A percentile compares a stretch with the other conserved stretches of the same genome.
phyloP scores from a whole-genome alignment of 805 yeast species.

The Lachancea kluyveri region DNA sequence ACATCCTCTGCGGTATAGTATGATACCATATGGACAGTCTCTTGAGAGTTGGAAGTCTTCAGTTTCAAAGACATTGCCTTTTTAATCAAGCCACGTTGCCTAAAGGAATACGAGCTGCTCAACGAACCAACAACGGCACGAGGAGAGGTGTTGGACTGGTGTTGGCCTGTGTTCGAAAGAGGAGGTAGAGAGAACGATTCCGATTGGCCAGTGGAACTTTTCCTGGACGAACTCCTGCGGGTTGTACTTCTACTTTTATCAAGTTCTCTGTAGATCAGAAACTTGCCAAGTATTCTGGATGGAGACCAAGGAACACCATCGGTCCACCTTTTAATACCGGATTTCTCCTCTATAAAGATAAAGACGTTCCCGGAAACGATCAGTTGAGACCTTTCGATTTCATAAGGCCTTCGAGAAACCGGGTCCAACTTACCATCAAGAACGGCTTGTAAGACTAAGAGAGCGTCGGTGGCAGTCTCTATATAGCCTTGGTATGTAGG shows the following conservation, averaged over 20 bases:
- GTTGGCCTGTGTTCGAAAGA: too few relatives aligned
- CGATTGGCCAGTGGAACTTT: slow-evolving; percentile 39
- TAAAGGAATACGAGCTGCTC: slow-evolving; percentile 59
- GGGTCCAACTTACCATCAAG: slow-evolving; percentile 51
- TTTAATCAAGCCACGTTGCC: slow-evolving; percentile 70
- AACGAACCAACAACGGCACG: too few relatives aligned
- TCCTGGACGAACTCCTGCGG: slow-evolving; percentile 2
- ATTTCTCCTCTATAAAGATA: slow-evolving; percentile 74
- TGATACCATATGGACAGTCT: slow-evolving; percentile 64
- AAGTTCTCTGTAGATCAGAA: slow-evolving; percentile 71
- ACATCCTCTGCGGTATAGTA: slow-evolving; percentile 79
- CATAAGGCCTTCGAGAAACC: slow-evolving; percentile 77
- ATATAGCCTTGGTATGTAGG: slow-evolving; percentile 73
- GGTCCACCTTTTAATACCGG: slow-evolving; percentile 91
- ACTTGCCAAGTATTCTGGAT: slow-evolving; percentile 78
- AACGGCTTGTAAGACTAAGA: slow-evolving; percentile 75
- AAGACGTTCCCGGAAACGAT: slow-evolving; percentile 77
- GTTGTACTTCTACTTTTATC: slow-evolving; percentile 10
- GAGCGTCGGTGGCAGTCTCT: slow-evolving; percentile 77
- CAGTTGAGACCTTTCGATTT: slow-evolving; percentile 58
- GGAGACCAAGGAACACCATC: slow-evolving; percentile 97
- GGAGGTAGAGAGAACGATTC: too few relatives aligned
- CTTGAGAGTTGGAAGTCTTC: slow-evolving; percentile 17
- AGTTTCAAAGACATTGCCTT: slow-evolving; percentile 72
- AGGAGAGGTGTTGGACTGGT: too few relatives aligned